phyloP scores from a whole-genome alignment of 2,329 filamentous ascomycete species.

The Trichoderma pleuroti region DNA sequence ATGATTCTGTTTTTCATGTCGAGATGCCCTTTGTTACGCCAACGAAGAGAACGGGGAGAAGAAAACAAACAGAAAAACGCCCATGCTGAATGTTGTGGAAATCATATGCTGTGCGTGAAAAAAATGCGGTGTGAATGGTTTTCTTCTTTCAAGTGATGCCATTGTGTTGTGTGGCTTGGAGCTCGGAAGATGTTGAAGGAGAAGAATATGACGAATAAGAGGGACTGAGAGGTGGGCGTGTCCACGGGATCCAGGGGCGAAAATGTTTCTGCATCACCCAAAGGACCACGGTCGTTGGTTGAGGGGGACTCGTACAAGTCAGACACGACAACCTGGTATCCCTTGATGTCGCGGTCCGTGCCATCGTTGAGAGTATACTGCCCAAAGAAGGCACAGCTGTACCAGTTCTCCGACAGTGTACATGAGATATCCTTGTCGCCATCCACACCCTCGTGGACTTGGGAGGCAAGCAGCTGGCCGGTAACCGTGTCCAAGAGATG shows the following conservation, averaged over 20 bases:
- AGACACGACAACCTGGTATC: conserved; percentile 79
- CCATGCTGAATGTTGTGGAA: conserved; percentile 1
- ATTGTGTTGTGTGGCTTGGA: not conserved
- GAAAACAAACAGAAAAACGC: not conserved
- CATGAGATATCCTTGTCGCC: conserved; percentile 69
- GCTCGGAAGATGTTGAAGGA: not conserved
- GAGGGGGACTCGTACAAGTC: conserved; percentile 87
- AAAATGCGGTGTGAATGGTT: not conserved
- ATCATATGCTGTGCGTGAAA: not conserved
- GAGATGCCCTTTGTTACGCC: not conserved
- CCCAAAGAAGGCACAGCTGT: conserved; percentile 75
- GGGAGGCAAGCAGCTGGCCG: conserved; percentile 71
- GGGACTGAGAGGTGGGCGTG: conserved; percentile 36
- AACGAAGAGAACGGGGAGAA: not conserved
- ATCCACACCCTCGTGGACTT: conserved; percentile 71
- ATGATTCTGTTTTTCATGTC: not conserved
- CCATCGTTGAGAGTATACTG: conserved; percentile 56
- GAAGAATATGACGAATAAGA: not conserved
- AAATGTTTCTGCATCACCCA: conserved; percentile 67
- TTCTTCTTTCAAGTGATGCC: not conserved
- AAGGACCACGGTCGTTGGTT: conserved; percentile 78
- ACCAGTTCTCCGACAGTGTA: conserved; percentile 90
- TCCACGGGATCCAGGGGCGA: conserved; percentile 71
- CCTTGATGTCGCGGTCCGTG: conserved; percentile 61
- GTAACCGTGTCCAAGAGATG: conserved; percentile 85